Conservation (phyloP, 1,139 yeast genomes). For the Zygosaccharomyces sapae region DNA sequence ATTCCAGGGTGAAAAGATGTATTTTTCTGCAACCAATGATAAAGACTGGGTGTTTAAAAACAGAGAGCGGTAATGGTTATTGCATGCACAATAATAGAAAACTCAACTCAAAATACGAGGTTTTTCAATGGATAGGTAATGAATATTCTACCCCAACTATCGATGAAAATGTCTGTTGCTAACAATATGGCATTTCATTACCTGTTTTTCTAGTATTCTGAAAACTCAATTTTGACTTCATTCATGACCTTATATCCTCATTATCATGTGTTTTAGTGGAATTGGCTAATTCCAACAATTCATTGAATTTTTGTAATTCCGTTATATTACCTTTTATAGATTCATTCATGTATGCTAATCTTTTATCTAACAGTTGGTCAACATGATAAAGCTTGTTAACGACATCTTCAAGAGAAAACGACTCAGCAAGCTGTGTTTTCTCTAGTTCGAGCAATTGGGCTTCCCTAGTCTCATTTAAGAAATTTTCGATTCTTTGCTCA, state of each 20-base stretch:
- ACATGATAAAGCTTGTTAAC: constrained; percentile 19
- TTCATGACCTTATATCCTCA: neutral
- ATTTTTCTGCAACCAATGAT: constrained; percentile 51
- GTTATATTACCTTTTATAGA: constrained; percentile 6
- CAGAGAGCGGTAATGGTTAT: constrained; percentile 61
- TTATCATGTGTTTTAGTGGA: neutral
- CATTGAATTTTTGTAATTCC: constrained; percentile 9
- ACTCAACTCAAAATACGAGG: constrained; percentile 77
- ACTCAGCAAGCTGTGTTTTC: constrained; percentile 15
- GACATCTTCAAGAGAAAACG: constrained; percentile 21
- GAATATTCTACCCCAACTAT: constrained; percentile 27
- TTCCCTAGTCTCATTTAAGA: constrained; percentile 7
- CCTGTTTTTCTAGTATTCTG: constrained; percentile 11
- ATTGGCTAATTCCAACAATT: constrained; percentile 6
- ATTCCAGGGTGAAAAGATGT: constrained; percentile 73
- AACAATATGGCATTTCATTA: constrained; percentile 8
- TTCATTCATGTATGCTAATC: constrained; percentile 13
- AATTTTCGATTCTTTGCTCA: constrained; percentile 6
- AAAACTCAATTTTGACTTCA: constrained; percentile 9
- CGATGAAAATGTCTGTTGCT: constrained; percentile 29
- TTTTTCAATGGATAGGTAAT: constrained; percentile 58
- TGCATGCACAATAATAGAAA: constrained; percentile 69
- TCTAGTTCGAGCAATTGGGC: constrained; percentile 13
- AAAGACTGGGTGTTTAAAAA: constrained; percentile 52
- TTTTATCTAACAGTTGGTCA: constrained; percentile 18